These are phyloP conservation scores for Apiospora pterosperma DNA, from an alignment of 2,329 filamentous ascomycete species.

Conservation along the genomic window DNA sequence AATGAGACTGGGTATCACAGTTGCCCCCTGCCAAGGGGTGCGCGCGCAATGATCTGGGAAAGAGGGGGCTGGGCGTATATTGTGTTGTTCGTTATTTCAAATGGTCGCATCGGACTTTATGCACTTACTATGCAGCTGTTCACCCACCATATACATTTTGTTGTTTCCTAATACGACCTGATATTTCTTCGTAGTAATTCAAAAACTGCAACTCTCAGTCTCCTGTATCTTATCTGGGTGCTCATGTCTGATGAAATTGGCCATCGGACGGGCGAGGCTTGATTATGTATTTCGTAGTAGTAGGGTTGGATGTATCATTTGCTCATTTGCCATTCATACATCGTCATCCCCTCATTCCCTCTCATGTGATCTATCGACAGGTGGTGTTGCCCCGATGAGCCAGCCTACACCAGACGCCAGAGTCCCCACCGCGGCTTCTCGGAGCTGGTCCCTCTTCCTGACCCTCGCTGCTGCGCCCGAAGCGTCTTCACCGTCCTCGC, in stretches of 20 bases:
- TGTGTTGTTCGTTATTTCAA: too few relatives aligned
- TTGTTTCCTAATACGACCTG: neutral
- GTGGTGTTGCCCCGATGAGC: conserved; percentile 57
- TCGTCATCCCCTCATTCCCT: conserved; percentile 14
- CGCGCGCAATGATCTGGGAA: neutral
- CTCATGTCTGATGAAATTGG: neutral
- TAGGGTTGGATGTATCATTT: neutral
- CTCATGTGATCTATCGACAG: conserved; percentile 21
- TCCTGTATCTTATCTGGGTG: neutral
- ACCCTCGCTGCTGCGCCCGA: conserved; percentile 32
- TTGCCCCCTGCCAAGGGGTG: neutral
- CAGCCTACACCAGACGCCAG: conserved; percentile 65
- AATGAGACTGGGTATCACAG: neutral
- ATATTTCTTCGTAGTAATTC: neutral
- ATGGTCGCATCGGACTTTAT: neutral
- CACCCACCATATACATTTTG: neutral
- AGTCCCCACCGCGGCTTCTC: conserved; percentile 64
- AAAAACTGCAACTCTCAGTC: neutral
- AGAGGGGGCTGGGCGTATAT: neutral
- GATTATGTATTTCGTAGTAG: neutral
- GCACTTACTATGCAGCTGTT: neutral
- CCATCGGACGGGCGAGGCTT: neutral
- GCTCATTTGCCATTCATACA: neutral
- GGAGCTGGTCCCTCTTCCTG: conserved; percentile 69
- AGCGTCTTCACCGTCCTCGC: conserved; percentile 32